Evolutionary conservation across 371 early-diverging fungal genomes (phyloP).

Genomic region (Coemansia sp.): DNA sequence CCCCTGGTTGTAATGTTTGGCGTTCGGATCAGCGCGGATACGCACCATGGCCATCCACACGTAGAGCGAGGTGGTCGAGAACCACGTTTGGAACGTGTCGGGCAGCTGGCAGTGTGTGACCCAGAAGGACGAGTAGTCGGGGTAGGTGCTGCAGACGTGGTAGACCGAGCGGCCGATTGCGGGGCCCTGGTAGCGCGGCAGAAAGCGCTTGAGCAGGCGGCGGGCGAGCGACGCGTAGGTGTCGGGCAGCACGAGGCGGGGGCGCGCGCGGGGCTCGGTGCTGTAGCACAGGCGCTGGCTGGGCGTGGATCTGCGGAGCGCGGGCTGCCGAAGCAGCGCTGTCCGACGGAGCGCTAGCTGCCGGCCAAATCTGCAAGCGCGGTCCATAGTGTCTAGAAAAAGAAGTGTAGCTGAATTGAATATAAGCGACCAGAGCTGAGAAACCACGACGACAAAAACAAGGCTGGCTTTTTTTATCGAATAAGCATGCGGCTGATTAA

Average conservation of each 20-base stretch:
- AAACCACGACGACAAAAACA: no score
- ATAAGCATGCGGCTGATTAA: not conserved
- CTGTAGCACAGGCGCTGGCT: not conserved
- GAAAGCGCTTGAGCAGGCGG: slow-evolving; percentile 14
- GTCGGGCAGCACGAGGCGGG: slow-evolving; percentile 11
- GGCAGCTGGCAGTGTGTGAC: slow-evolving; percentile 60
- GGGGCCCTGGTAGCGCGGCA: slow-evolving; percentile 42
- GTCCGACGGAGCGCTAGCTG: no score
- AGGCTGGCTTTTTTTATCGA: no score
- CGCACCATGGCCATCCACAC: slow-evolving; percentile 93
- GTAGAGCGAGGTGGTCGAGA: slow-evolving; percentile 83
- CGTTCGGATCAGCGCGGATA: slow-evolving; percentile 67
- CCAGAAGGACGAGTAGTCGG: slow-evolving; percentile 48
- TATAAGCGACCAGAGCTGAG: no score
- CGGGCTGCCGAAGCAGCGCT: no score
- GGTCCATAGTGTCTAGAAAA: no score
- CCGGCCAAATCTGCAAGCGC: no score
- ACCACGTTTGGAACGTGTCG: slow-evolving; percentile 95
- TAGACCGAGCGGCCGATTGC: slow-evolving; percentile 34
- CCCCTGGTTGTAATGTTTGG: slow-evolving; percentile 80
- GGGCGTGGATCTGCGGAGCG: not conserved
- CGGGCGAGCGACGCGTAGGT: slow-evolving; percentile 16
- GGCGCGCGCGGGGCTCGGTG: not conserved
- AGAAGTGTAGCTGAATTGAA: no score
- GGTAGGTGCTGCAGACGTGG: slow-evolving; percentile 26